phyloP scores from a whole-genome alignment of 2,329 filamentous ascomycete genomes.

The Fusarium sterilihyphosum region DNA sequence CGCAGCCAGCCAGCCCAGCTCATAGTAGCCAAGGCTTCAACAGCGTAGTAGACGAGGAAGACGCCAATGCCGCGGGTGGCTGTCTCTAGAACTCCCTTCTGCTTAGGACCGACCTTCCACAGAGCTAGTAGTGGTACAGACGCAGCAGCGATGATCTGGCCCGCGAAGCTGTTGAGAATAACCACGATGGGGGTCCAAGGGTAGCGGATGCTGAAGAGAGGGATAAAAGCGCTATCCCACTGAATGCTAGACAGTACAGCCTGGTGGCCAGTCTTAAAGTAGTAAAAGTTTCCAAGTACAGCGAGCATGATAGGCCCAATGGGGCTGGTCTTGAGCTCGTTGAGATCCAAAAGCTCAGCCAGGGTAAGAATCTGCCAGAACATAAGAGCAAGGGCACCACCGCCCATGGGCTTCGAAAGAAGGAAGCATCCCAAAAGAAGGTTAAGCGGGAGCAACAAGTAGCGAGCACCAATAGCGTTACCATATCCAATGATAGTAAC shows the following conservation, averaged over 20 bases:
- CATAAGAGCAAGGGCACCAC: constrained; percentile 82
- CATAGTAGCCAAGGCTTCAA: constrained; percentile 85
- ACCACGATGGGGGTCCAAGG: constrained; percentile 89
- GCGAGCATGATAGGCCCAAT: constrained; percentile 87
- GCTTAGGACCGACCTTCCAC: constrained; percentile 88
- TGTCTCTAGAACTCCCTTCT: constrained; percentile 73
- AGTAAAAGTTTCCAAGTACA: constrained; percentile 92
- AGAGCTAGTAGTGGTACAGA: constrained; percentile 83
- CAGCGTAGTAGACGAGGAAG: constrained; percentile 84
- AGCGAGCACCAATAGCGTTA: constrained; percentile 92
- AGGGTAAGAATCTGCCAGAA: constrained; percentile 89
- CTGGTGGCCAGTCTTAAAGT: constrained; percentile 98
- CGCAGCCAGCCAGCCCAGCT: constrained; percentile 89
- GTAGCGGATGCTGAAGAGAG: constrained; percentile 82
- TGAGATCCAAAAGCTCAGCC: constrained; percentile 71
- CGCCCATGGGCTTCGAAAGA: constrained; percentile 94
- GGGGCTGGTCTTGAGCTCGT: constrained; percentile 69
- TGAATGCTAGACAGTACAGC: constrained; percentile 88
- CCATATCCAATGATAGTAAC: constrained; percentile 90
- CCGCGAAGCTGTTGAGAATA: constrained; percentile 85
- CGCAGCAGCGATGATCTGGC: constrained; percentile 83
- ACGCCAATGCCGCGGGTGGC: constrained; percentile 77
- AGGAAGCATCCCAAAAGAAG: constrained; percentile 80
- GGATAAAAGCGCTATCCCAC: constrained; percentile 96
- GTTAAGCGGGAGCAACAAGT: constrained; percentile 84